Evolutionary conservation across 805 yeast species (phyloP), one percentile per base, ranked within the genome.

Genomic region (Lipomyces starkeyi): DNA sequence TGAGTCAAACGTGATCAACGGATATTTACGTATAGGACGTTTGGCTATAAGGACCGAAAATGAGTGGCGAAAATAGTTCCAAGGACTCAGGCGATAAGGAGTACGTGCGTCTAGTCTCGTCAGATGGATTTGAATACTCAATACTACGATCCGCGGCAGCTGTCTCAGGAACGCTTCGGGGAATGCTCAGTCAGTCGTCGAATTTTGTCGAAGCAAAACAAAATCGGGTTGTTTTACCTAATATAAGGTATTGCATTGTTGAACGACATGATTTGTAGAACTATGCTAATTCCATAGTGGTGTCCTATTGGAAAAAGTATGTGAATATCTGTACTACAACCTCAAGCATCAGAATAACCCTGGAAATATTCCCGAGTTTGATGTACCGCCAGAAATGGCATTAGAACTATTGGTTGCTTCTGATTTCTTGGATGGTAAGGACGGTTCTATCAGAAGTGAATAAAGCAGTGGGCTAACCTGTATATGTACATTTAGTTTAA

Each of bases 371-470:
- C 97, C 97, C 0, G 95, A 91, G 64, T 95, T 95, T 78, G 90
- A 90, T 49, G 87, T 95, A 2, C 97, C 98, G 0, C 93, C 98
- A 0, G 98, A 92, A 73, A 85, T 94, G 86, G 97, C 98, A 0
- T 81, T 94, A 69, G 98, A 95, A 76, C 80, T 94, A 72, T 79
- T 95, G 58, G 94, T 95, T 49, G 97, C 97, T 32, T 97, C 98
- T 1, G 99, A 95, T 76, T 94, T 86, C 76, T 80, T 92, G 73
- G 94, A 91, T 73, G 88, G 73, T 71, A 56, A 35, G 63, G 9
- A 17, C 32, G 11, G 40, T 27, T 29, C 4, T 11, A n/a, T 20
- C 27, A 22, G 14, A 13, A 9, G 11, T 9, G 47, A 17, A 11
- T 32, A 20, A 6, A 13, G 8, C 25, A 11, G 17, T 57, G 27